Evolutionary conservation across 345 rosid genomes (phyloP), one percentile per base, ranked within the genome.

Genomic region (Aquilaria malaccensis): DNA sequence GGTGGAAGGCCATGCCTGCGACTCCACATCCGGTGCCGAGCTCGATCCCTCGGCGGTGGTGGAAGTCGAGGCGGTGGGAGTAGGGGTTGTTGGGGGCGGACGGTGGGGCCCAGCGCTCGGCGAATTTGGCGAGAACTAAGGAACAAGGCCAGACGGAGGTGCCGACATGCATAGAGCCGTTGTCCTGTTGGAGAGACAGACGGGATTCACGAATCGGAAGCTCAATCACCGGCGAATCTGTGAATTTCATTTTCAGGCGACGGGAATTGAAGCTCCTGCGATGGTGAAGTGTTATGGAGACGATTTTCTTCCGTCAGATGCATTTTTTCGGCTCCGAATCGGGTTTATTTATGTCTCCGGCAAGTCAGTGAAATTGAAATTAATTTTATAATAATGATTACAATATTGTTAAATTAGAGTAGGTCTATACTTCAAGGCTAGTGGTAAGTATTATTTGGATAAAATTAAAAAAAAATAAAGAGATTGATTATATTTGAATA

Each of bases 91-190:
- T 10, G 13, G 78, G 65, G 70, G 73, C 56, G 14, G 62, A 52
- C 11, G 67, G 54, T 9, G 76, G 72, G 52, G 93, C 72, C 98
- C 98, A 92, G 45, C 96, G 96, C 45, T 92, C 96, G 60, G 73
- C 85, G 83, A 92, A 92, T 70, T 92, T 92, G 62, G 96, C 77
- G 70, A 92, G 95, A 61, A 92, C 89, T 11, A 89, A 71, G 51
- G 95, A 92, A 64, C 96, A 83, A 54, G 96, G 86, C 98, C 98
- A 92, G 6, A 92, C 89, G 77, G 98, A 85, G 62, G 95, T 92
- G 51, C 95, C 98, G 33, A 91, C 98, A 77, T 91, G 95, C 78
- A 86, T 76, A 22, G 22, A 22, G 22, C 22, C 22, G 22, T 22
- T 22, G 22, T 22, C 22, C 22, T 22, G 22, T 22, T 22, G 22